Conservation (phyloP, 179 eudicot species). For the Beta corolliflora region DNA sequence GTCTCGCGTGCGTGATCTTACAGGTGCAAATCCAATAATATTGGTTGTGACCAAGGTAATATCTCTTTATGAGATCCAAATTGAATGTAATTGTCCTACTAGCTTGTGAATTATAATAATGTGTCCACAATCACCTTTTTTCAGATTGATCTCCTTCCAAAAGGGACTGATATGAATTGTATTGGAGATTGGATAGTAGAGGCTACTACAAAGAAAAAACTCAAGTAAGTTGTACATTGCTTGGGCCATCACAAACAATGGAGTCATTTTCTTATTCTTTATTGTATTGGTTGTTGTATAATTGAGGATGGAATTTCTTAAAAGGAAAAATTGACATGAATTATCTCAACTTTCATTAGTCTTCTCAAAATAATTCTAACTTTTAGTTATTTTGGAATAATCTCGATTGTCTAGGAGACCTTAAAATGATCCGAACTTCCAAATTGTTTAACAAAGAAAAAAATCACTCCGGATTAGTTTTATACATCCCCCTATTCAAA, state of each 20-base stretch:
- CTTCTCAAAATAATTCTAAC: too few species aligned
- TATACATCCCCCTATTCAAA: too few species aligned
- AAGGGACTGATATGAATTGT: slow-evolving; percentile 88
- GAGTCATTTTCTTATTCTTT: not conserved
- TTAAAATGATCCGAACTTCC: too few species aligned
- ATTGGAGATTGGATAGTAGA: slow-evolving; percentile 98
- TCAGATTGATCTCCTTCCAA: slow-evolving; percentile 98
- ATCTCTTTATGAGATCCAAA: not conserved
- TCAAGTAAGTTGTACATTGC: slow-evolving; percentile 63
- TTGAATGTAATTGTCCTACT: not conserved
- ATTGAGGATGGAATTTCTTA: not conserved
- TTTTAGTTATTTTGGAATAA: too few species aligned
- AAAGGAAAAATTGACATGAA: not conserved
- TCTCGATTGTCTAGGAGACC: too few species aligned
- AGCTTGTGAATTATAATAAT: slow-evolving; percentile 17
- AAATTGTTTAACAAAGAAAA: too few species aligned
- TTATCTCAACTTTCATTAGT: too few species aligned
- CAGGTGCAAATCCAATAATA: slow-evolving; percentile 96
- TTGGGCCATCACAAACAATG: not conserved
- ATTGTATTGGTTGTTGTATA: not conserved
- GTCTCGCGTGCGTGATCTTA: slow-evolving; percentile 88
- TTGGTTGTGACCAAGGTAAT: slow-evolving; percentile 89
- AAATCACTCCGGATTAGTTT: too few species aligned
- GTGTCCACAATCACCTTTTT: slow-evolving; percentile 8
- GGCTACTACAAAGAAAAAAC: slow-evolving; percentile 79